phyloP scores from a whole-genome alignment of 257 asterid genomes.

The Pogostemon cablin region DNA sequence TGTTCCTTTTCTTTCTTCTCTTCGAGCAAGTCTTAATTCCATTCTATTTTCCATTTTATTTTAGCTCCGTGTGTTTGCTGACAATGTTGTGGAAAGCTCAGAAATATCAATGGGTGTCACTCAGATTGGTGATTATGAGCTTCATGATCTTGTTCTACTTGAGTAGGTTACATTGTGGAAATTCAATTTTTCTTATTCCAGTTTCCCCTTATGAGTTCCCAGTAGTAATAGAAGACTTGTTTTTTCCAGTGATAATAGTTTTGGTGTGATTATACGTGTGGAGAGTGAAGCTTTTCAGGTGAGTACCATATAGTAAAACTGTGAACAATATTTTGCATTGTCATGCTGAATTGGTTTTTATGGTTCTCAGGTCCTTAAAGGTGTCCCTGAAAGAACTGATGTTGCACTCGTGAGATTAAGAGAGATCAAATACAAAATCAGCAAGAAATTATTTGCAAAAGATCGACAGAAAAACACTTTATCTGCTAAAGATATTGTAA shows the following conservation, averaged over 20 bases:
- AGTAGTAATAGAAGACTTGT: background rate
- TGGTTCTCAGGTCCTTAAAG: constrained; percentile 79
- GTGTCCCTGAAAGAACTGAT: constrained; percentile 89
- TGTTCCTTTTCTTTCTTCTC: background rate
- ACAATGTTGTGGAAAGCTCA: constrained; percentile 92
- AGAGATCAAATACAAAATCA: constrained; percentile 84
- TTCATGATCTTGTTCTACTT: constrained; percentile 89
- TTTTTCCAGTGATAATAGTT: constrained; percentile 82
- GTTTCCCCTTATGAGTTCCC: constrained; percentile 3
- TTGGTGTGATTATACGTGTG: constrained; percentile 92
- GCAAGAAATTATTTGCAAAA: constrained; percentile 61
- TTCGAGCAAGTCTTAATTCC: constrained; percentile 19
- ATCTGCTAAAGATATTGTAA: constrained; percentile 87
- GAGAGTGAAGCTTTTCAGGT: constrained; percentile 98
- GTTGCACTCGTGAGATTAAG: constrained; percentile 89
- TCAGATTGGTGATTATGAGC: constrained; percentile 91
- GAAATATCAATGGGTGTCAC: constrained; percentile 92
- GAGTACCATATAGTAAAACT: constrained; percentile 20
- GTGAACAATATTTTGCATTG: constrained; percentile 15
- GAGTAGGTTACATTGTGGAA: constrained; percentile 55
- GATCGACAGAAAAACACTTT: constrained; percentile 73
- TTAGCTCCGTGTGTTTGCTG: constrained; percentile 94
- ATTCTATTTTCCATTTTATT: constrained; percentile 10
- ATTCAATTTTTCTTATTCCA: background rate
- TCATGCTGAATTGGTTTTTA: constrained; percentile 33